Evolutionary conservation across 805 yeast genomes (phyloP), one percentile per base, ranked within the genome.

Genomic region (Saturnispora zaruensis): DNA sequence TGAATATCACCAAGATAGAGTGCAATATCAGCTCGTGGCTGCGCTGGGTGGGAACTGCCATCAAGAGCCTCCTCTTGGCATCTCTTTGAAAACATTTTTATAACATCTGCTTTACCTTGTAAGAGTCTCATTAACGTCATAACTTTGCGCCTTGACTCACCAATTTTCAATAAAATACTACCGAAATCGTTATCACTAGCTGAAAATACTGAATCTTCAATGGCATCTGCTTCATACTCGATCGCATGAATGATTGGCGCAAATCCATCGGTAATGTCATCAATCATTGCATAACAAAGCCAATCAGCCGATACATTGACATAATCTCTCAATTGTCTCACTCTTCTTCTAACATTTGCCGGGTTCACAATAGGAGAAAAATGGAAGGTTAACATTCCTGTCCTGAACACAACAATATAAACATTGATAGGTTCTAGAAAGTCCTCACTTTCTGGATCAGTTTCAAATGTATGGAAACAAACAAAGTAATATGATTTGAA

Each of bases 381-480:
- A 62, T 82, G 89, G 70, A 82, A 82, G 1, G 87, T 77, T 34
- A 83, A 61, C 9, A 82, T 75, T 34, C 88, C 89, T 41, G 80
- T 78, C 51, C 81, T 71, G 67, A 82, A 82, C 5, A 82, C 87
- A 49, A 82, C 86, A 51, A 82, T 75, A 68, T 84, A 84, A 30
- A 84, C 84, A 59, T 82, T 82, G 57, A 84, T 81, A 23, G 90
- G 90, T 59, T 84, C 93, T 62, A 84, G 70, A 64, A 84, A 90
- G 54, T 87, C 95, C 59, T 84, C 93, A 48, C 86, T 78, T 64
- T 82, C 93, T 44, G 72, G 56, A 57, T 91, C 96, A 23, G 84
- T 82, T 63, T 89, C 97, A 68, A 93, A 93, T 4, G 98, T 87
- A 66, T 93, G 96, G 78, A 93, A 93, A 75, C 96, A 87, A 40